These are phyloP conservation scores for Kwoniella shivajii DNA, from an alignment of 1,284 basidiomycete genomes.

Conservation along the genomic window DNA sequence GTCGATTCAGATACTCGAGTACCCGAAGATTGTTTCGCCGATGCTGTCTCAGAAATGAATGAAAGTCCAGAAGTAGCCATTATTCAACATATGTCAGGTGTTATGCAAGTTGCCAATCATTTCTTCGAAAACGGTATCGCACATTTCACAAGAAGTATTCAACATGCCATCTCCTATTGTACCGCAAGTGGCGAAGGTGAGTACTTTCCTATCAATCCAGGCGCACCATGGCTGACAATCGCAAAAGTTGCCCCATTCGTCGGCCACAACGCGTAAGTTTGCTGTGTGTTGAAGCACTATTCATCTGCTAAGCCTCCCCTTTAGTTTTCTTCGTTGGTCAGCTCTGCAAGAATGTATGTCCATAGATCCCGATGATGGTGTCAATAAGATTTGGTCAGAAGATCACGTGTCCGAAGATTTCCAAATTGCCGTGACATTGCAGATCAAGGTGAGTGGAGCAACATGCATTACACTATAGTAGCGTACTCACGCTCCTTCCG, in stretches of 20 bases:
- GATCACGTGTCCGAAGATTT: constrained; percentile 81
- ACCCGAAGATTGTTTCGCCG: constrained; percentile 80
- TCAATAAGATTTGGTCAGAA: constrained; percentile 76
- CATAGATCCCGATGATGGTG: constrained; percentile 65
- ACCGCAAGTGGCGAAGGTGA: constrained; percentile 67
- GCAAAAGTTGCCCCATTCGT: constrained; percentile 68
- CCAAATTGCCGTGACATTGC: constrained; percentile 70
- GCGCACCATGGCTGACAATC: background rate
- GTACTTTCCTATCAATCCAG: too few relatives aligned
- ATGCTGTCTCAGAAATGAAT: constrained; percentile 64
- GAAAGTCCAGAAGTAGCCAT: constrained; percentile 38
- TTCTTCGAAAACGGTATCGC: constrained; percentile 83
- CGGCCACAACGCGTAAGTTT: constrained; percentile 84
- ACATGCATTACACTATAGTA: too few relatives aligned
- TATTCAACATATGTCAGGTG: constrained; percentile 52
- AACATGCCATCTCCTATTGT: constrained; percentile 65
- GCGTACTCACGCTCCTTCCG: too few relatives aligned
- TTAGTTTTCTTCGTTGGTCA: constrained; percentile 84
- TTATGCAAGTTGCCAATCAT: constrained; percentile 79
- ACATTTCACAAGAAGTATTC: constrained; percentile 72
- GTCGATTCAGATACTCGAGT: constrained; percentile 82
- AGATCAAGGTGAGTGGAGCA: too few relatives aligned
- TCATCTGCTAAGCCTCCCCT: too few relatives aligned
- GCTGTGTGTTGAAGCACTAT: too few relatives aligned
- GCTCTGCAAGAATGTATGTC: constrained; percentile 81